Conservation (phyloP, 164 flowering plant genomes). For the Liriodendron chinense region DNA sequence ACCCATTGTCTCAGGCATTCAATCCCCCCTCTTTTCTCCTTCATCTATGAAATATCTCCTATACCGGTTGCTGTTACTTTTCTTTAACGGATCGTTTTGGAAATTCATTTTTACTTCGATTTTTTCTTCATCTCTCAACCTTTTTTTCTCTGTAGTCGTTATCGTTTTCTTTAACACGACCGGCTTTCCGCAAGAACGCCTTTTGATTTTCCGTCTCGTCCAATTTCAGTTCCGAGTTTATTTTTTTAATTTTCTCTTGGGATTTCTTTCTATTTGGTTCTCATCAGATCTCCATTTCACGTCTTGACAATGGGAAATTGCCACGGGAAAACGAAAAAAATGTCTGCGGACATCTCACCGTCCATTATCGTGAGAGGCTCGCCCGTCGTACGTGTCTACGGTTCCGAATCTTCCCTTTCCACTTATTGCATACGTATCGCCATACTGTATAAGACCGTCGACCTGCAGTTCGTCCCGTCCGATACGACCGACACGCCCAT, state of each 20-base stretch:
- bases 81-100: no score
- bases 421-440: constrained; percentile 48
- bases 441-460: constrained; percentile 41
- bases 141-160: no score
- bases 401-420: constrained; percentile 22
- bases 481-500: constrained; percentile 17
- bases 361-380: constrained; percentile 13
- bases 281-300: no score
- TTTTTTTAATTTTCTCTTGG: no score
- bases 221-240: no score
- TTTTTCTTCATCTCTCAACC: no score
- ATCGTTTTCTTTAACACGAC: no score
- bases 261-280: neutral
- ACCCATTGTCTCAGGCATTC: neutral
- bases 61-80: no score
- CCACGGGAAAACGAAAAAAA: constrained; percentile 18
- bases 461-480: constrained; percentile 31
- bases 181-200: no score
- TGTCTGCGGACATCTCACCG: constrained; percentile 42
- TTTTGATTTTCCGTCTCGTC: no score
- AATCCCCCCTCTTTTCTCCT: neutral
- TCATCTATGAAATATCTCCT: neutral
- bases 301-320: constrained; percentile 25
- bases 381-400: constrained; percentile 30
- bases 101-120: no score